Percentiles rank a stretch among this genome's conserved stretches.
Evolutionary conservation across 2,329 filamentous ascomycete genomes (phyloP).

Genomic region (Aspergillus arachidicola): DNA sequence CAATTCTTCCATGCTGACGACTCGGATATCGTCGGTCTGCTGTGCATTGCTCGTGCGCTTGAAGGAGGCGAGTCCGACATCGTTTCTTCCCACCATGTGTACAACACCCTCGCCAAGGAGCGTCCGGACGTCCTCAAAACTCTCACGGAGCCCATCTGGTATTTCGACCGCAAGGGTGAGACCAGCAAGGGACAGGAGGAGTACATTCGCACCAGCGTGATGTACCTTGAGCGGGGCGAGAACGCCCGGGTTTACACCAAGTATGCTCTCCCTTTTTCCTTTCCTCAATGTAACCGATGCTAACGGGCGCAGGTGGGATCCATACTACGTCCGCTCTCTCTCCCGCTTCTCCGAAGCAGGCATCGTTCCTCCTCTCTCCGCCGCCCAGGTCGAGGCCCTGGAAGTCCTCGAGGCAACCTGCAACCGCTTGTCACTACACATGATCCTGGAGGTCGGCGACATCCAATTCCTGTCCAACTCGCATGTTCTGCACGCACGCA

Average conservation of each 20-base stretch:
- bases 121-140: slow-evolving; percentile 77
- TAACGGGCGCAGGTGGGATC: slow-evolving; percentile 65
- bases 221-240: slow-evolving; percentile 73
- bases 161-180: slow-evolving; percentile 90
- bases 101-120: slow-evolving; percentile 75
- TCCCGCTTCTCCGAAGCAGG: slow-evolving; percentile 73
- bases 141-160: slow-evolving; percentile 79
- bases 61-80: slow-evolving; percentile 86
- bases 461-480: slow-evolving; percentile 84
- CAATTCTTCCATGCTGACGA: slow-evolving; percentile 89
- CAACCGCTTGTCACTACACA: slow-evolving; percentile 73
- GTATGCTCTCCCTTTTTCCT: slow-evolving; percentile 33
- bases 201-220: slow-evolving; percentile 71
- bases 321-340: slow-evolving; percentile 80
- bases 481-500: slow-evolving; percentile 79
- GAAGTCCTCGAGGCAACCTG: slow-evolving; percentile 75
- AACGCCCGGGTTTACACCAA: slow-evolving; percentile 75
- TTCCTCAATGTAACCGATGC: not conserved
- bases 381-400: slow-evolving; percentile 69
- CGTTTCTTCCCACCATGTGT: slow-evolving; percentile 76
- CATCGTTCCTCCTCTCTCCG: slow-evolving; percentile 71
- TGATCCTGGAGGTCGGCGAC: slow-evolving; percentile 83
- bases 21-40: slow-evolving; percentile 77
- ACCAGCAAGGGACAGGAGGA: slow-evolving; percentile 72
- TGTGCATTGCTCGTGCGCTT: slow-evolving; percentile 76